These are phyloP conservation scores for Sphagnum fallax DNA, from an alignment of 228 moss, liverwort and hornwort genomes.

Conservation along the genomic window DNA sequence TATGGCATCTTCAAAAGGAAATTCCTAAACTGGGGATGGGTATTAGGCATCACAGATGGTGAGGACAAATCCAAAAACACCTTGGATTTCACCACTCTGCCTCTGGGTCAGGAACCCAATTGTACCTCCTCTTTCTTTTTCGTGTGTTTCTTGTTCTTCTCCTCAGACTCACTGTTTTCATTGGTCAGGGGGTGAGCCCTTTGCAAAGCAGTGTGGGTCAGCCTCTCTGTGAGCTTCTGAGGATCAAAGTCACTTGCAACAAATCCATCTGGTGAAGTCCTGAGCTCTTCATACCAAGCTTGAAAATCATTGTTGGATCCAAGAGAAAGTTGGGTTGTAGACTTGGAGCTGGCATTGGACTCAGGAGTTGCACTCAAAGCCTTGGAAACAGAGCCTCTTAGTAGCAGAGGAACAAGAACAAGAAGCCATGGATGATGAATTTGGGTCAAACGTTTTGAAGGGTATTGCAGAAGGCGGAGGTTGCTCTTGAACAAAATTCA, in stretches of 20 bases:
- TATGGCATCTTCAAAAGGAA: conserved; percentile 49
- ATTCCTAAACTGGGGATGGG: conserved; percentile 29
- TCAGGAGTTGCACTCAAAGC: background rate
- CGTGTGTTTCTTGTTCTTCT: conserved; percentile 2
- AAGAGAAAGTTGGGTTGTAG: conserved; percentile 16
- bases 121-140: conserved; percentile 40
- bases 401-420: conserved; percentile 42
- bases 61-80: conserved; percentile 63
- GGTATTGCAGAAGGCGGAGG: conserved; percentile 21
- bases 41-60: conserved; percentile 24
- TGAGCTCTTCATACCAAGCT: conserved; percentile 52
- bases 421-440: no score
- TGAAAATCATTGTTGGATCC: conserved; percentile 38
- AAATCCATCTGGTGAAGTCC: conserved; percentile 33
- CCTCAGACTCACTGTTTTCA: conserved; percentile 24
- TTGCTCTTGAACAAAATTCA: conserved; percentile 27
- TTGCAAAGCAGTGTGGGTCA: conserved; percentile 36
- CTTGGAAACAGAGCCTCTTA: conserved; percentile 54
- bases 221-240: conserved; percentile 56
- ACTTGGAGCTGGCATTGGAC: conserved; percentile 8
- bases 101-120: conserved; percentile 56
- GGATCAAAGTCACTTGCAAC: conserved; percentile 57
- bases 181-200: conserved; percentile 23
- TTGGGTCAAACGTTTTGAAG: no score
- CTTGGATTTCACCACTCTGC: conserved; percentile 80